Conservation (phyloP, 164 flowering plant genomes). For the Pachysandra terminalis region DNA sequence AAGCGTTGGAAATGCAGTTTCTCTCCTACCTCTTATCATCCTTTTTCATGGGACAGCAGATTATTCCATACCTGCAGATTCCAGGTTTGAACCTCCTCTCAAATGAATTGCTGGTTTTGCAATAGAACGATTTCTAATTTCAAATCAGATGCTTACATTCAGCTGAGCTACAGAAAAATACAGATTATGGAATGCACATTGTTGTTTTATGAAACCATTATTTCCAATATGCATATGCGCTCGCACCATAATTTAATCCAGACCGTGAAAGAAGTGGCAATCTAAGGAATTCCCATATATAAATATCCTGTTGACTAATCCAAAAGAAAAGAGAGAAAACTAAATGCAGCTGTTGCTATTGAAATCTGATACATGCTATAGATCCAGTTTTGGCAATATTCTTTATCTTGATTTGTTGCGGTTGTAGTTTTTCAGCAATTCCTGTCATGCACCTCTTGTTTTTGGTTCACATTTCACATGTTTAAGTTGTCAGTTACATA, state of each 20-base stretch:
- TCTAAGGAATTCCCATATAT: too few relatives aligned
- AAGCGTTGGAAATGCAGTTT: slow-evolving; percentile 38
- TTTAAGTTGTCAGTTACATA: too few relatives aligned
- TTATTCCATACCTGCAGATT: slow-evolving; percentile 74
- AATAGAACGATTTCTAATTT: neutral
- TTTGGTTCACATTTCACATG: neutral
- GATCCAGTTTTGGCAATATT: too few relatives aligned
- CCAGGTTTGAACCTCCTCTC: slow-evolving; percentile 53
- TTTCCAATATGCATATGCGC: neutral
- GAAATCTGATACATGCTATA: too few relatives aligned
- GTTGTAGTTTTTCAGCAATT: neutral
- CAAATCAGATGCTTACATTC: neutral
- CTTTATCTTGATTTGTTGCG: too few relatives aligned
- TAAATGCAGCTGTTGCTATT: too few relatives aligned
- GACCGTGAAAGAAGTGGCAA: too few relatives aligned
- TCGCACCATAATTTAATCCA: too few relatives aligned
- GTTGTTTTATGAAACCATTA: neutral
- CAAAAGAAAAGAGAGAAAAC: too few relatives aligned
- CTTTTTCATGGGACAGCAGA: slow-evolving; percentile 90
- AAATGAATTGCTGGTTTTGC: neutral
- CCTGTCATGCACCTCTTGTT: neutral
- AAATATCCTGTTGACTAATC: too few relatives aligned
- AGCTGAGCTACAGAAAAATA: neutral
- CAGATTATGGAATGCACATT: neutral
- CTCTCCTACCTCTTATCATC: slow-evolving; percentile 58